These are phyloP conservation scores for Barbatosphaeria neglecta DNA, from an alignment of 495 filamentous ascomycete genomes.

Conservation along the genomic window DNA sequence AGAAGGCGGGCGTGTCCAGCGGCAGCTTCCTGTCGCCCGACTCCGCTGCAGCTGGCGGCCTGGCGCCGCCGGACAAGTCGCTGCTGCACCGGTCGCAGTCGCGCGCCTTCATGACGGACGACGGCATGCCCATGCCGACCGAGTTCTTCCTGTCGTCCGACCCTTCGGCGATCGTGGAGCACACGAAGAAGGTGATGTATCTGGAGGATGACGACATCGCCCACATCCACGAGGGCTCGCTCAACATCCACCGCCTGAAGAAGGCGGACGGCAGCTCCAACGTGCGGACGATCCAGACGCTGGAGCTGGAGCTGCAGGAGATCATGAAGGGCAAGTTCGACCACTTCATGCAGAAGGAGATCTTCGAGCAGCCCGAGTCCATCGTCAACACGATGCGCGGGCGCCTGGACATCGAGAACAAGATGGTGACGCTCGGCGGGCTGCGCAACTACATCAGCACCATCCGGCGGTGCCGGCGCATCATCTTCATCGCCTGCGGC, in stretches of 20 bases:
- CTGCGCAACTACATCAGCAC: conserved; percentile 91
- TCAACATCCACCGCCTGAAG: conserved; percentile 95
- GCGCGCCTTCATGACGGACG: conserved; percentile 94
- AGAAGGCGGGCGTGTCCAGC: conserved; percentile 50
- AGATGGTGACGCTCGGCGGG: conserved; percentile 88
- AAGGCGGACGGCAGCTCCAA: conserved; percentile 96
- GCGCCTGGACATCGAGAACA: conserved; percentile 84
- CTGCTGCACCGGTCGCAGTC: conserved; percentile 96
- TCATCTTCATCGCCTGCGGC: conserved; percentile 98
- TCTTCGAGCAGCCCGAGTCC: conserved; percentile 98
- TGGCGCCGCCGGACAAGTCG: conserved; percentile 90
- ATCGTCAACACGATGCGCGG: conserved; percentile 99
- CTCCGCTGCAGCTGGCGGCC: conserved; percentile 37
- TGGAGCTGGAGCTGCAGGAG: conserved; percentile 97
- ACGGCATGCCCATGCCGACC: conserved; percentile 92
- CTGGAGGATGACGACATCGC: conserved; percentile 99
- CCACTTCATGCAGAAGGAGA: conserved; percentile 99
- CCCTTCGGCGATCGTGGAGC: conserved; percentile 94
- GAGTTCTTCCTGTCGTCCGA: conserved; percentile 99
- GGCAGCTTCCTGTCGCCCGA: conserved; percentile 47
- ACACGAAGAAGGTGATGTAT: conserved; percentile 99
- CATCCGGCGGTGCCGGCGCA: conserved; percentile 86
- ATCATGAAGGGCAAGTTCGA: conserved; percentile 99
- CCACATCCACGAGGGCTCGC: conserved; percentile 94
- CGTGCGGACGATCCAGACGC: conserved; percentile 92